phyloP scores from a whole-genome alignment of 208 protist genomes.

The Crithidia mellificae region DNA sequence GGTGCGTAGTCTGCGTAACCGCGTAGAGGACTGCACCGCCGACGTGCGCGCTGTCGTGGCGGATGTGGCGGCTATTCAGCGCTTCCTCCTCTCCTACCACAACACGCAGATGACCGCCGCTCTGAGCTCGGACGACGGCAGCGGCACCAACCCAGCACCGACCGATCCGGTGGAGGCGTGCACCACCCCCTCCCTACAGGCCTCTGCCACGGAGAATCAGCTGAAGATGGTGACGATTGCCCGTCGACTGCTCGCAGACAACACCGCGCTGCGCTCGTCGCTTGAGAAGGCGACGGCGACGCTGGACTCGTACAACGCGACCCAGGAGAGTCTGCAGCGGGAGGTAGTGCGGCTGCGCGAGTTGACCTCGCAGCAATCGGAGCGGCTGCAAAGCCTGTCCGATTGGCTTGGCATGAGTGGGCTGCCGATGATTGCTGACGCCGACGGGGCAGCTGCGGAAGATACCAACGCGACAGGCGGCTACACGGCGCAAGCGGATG shows the following conservation, averaged over 20 bases:
- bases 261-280: constrained; percentile 24
- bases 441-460: not conserved
- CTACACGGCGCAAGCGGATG: not conserved
- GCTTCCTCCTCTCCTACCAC: constrained; percentile 32
- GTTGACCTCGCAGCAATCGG: constrained; percentile 21
- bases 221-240: constrained; percentile 36
- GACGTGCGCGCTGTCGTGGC: constrained; percentile 19
- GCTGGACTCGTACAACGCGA: constrained; percentile 10
- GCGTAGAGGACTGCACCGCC: constrained; percentile 10
- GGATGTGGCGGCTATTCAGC: constrained; percentile 30
- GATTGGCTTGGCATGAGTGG: constrained; percentile 27
- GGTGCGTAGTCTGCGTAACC: constrained; percentile 19
- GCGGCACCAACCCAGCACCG: not conserved
- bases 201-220: constrained; percentile 24
- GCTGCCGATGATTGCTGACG: not conserved
- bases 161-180: constrained; percentile 10
- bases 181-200: not conserved
- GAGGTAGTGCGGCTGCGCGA: constrained; percentile 30
- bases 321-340: constrained; percentile 11
- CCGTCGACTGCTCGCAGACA: constrained; percentile 30
- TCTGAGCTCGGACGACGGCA: constrained; percentile 12
- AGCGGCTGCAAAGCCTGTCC: constrained; percentile 15
- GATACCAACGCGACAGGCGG: not conserved
- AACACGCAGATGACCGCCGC: constrained; percentile 23
- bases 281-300: constrained; percentile 20